Evolutionary conservation across 2,329 filamentous ascomycete genomes (phyloP).

Genomic region (Colletotrichum sp.): DNA sequence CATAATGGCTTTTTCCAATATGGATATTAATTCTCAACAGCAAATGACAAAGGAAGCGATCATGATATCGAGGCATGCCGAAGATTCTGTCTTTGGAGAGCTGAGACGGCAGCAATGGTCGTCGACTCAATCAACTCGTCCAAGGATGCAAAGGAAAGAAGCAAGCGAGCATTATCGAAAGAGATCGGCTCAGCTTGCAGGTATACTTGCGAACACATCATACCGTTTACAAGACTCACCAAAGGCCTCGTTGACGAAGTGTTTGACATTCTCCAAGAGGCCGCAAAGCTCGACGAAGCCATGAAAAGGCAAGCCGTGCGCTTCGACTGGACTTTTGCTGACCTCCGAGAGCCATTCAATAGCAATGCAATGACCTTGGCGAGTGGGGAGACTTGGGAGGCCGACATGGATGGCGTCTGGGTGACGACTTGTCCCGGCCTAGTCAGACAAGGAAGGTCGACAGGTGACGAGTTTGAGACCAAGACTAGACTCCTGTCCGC

Average conservation of each 20-base stretch:
- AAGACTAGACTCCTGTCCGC: fast-evolving
- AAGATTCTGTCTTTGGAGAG: background rate
- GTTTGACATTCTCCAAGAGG: background rate
- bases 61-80: background rate
- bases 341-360: fast-evolving
- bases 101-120: background rate
- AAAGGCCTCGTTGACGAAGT: background rate
- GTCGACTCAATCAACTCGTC: background rate
- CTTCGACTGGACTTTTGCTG: background rate
- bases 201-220: fast-evolving
- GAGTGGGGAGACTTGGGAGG: too few relatives aligned
- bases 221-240: background rate
- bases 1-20: too few relatives aligned
- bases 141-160: fast-evolving
- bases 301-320: background rate
- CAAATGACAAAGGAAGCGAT: background rate
- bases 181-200: background rate
- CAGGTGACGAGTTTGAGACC: too few relatives aligned
- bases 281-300: background rate
- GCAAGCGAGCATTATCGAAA: fast-evolving
- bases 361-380: background rate
- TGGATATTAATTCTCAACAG: too few relatives aligned
- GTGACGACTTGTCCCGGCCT: too few relatives aligned
- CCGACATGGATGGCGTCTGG: too few relatives aligned
- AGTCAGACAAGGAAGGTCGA: too few relatives aligned